Evolutionary conservation across 2,329 filamentous ascomycete species (phyloP), one percentile per base, ranked within the genome.

Genomic region (Aspergillus sp.): DNA sequence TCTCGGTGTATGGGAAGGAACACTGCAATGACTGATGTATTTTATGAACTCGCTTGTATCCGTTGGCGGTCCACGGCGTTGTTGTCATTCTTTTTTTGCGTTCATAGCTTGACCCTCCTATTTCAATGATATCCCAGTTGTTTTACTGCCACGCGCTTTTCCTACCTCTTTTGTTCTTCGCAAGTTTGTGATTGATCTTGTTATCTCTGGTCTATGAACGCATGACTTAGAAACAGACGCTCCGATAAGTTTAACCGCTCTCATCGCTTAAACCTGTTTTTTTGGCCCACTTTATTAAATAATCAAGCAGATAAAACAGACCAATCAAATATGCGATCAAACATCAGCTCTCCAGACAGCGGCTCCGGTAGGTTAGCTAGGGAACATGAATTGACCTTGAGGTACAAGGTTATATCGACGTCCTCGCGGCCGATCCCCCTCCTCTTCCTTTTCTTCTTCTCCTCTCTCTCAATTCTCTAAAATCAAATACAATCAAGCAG

Each of bases 121-220:
- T 52, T 57, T 41, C 33, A 52, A 59, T 61, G 61, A 61, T 63
- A 56, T 61, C 61, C 61, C 47, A 14, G 35, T 52, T 40, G 49
- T 41, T 33, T 33, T 35, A 27, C 23, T 27, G 14, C 35, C 15
- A 37, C 6, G 14, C 5, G 35, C 6, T 9, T 31, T 31, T 31
- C 9, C 9, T 8, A 3, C 27, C 27, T 24, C 23, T 31, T 31
- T 15, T 37, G 12, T 37, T 37, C 15, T 37, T 8, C 6, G 6
- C 14, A 35, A 35, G 7, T 35, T 37, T 37, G 14, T n/a, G 14
- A 1, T 37, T 14, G 14, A n/a, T n/a, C 15, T 37, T 37, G 35
- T 37, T 37, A 37, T 37, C 35, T 37, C 35, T 37, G 15, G 35
- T 37, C 15, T 37, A 37, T 37, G 24, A 45, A 4, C 15, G 6